phyloP scores from a whole-genome alignment of 1,139 yeast genomes.

The Suhomyces yuchorum region DNA sequence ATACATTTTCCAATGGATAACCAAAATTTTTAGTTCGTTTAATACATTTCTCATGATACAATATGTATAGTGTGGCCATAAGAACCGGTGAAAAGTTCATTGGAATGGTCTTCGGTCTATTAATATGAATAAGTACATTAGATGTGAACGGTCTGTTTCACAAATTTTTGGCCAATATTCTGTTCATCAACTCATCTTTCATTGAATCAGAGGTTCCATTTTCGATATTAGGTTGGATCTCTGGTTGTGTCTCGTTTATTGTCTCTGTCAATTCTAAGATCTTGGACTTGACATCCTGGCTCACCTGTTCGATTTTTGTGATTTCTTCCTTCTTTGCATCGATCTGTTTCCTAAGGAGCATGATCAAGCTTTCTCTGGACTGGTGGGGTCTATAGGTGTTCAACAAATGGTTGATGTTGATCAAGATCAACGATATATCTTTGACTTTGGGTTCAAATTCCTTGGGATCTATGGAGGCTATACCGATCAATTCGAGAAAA shows the following conservation, averaged over 20 bases:
- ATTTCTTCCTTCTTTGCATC: conserved; percentile 56
- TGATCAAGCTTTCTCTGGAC: conserved; percentile 75
- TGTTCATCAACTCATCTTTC: conserved; percentile 3
- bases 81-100: too few relatives aligned
- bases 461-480: conserved; percentile 69
- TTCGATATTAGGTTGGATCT: background rate
- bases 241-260: conserved; percentile 3
- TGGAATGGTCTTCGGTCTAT: too few relatives aligned
- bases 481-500: conserved; percentile 72
- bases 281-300: conserved; percentile 45
- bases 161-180: conserved; percentile 6
- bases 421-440: conserved; percentile 69
- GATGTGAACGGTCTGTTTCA: too few relatives aligned
- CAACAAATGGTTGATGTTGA: conserved; percentile 80
- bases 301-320: conserved; percentile 48
- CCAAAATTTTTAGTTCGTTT: conserved; percentile 3
- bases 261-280: conserved; percentile 31
- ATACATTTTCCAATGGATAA: too few relatives aligned
- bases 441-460: conserved; percentile 67
- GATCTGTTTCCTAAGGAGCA: conserved; percentile 66
- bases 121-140: too few relatives aligned
- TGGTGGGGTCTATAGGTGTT: conserved; percentile 91
- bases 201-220: background rate
- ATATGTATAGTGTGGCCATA: background rate
- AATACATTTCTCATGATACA: conserved; percentile 2